These are phyloP conservation scores for Coelastrella sp. DNA, from an alignment of 139 green algal species.

Conservation along the genomic window DNA sequence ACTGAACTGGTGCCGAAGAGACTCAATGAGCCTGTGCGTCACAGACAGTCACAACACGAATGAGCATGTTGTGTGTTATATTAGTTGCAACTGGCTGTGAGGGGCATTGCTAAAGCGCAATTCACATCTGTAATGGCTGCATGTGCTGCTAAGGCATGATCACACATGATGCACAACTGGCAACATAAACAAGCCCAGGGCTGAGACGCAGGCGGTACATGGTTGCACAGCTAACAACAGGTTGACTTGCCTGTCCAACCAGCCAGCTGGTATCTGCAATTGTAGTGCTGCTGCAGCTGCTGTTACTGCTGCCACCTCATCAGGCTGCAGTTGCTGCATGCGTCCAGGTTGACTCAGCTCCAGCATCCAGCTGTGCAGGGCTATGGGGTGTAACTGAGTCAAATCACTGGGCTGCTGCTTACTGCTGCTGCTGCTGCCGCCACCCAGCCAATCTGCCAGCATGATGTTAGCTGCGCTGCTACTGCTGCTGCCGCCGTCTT, in stretches of 20 bases:
- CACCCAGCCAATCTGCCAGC: not conserved
- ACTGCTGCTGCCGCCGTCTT: not conserved
- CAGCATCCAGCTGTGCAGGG: not conserved
- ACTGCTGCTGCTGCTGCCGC: conserved; percentile 21
- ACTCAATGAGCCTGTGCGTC: not conserved
- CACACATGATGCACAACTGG: no score
- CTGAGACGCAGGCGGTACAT: no score
- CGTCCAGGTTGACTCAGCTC: not conserved
- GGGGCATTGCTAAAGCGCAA: no score
- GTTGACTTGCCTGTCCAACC: conserved; percentile 34
- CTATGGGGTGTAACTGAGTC: conserved; percentile 10
- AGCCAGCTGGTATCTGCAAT: conserved; percentile 20
- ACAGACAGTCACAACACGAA: not conserved
- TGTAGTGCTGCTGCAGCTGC: conserved; percentile 15
- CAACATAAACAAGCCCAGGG: no score
- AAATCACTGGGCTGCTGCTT: not conserved
- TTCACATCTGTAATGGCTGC: no score
- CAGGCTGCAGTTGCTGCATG: conserved; percentile 22
- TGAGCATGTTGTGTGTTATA: not conserved
- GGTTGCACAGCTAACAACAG: no score
- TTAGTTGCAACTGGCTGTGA: not conserved
- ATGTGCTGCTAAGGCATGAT: no score
- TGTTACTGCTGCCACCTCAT: not conserved
- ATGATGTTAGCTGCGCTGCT: conserved; percentile 3
- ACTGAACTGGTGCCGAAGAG: not conserved